phyloP scores from a whole-genome alignment of 176 grass and related monocot genomes.

The Themeda triandra region DNA sequence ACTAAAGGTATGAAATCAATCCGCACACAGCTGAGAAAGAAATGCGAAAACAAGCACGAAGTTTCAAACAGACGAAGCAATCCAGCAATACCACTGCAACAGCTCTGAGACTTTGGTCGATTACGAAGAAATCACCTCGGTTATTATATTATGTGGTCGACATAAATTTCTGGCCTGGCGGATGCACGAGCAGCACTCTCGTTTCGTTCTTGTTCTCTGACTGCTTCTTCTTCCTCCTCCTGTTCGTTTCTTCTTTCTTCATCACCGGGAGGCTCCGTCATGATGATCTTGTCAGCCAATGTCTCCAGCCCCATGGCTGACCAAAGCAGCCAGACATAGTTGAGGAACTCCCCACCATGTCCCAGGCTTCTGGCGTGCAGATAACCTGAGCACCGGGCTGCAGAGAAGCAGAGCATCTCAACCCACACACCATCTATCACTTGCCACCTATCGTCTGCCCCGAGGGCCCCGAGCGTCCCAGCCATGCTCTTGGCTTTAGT shows the following conservation, averaged over 20 bases:
- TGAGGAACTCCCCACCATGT: neutral
- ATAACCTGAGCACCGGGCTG: neutral
- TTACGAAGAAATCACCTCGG: neutral
- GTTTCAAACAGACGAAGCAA: neutral
- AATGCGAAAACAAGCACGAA: neutral
- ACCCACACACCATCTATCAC: neutral
- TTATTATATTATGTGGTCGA: neutral
- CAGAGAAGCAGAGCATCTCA: neutral
- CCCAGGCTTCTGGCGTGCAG: neutral
- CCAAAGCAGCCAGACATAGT: neutral
- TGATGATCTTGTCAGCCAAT: neutral
- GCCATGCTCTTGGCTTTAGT: neutral
- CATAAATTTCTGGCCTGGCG: neutral
- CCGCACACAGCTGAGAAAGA: too few relatives aligned
- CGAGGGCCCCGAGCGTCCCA: neutral
- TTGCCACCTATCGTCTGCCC: neutral
- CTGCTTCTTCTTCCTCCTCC: neutral
- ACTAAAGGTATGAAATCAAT: too few relatives aligned
- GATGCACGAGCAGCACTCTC: neutral
- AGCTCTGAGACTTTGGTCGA: neutral
- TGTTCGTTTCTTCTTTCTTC: neutral
- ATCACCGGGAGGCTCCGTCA: neutral
- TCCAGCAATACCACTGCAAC: neutral
- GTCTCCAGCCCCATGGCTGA: neutral
- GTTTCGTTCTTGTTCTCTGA: neutral